Base-by-base conservation (phyloP, 192 early-diverging fungal genomes). In the Physocladia obscura region DNA sequence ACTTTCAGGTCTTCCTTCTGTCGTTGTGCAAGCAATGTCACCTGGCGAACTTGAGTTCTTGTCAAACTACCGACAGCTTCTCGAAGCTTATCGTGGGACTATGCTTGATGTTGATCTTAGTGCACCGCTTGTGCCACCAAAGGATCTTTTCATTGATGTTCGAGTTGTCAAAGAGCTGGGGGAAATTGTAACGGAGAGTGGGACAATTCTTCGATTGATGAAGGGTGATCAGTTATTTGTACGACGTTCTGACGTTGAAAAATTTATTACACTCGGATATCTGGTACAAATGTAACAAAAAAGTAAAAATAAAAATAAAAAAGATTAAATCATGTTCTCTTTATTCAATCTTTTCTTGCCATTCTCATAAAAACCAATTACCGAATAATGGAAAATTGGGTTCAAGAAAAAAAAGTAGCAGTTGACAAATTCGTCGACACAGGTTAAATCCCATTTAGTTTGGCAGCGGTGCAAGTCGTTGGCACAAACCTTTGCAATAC, bases 141-240 rank as follows among this genome's bases (percentile, higher is more conserved):
- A 86, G 68, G 95, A 98, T 70, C 69, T 96, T 65, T 95, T 91
- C 78, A 89, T 95, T n/a, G 91, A 92, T 62, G 91, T 98, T 29
- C 75, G 95, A 1, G 97, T 97, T 1, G 36, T 93, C 48, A 85
- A 82, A 57, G 94, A 97, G 57, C 89, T 88, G 70, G 97, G 97
- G 40, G 93, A 97, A 76, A 88, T 97, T 29, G 84, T 90, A 54
- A 93, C 93, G 0, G 94, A 97, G 58, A 89, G 80, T 65, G 95
- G 97, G 0, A 77, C 87, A 0, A 82, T 95, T 39, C 32, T 73
- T 24, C 84, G 85, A 57, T 76, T 98, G 32, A 86, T 84, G 37
- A 86, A 85, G 30, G 89, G 90, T 49, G 90, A 88, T 15, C 94
- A 97, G 78, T 91, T 91, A 47, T 97, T 92, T 69, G 81, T 97